Evolutionary conservation across 2,329 filamentous ascomycete species (phyloP).

Genomic region (Helotiales sp.): DNA sequence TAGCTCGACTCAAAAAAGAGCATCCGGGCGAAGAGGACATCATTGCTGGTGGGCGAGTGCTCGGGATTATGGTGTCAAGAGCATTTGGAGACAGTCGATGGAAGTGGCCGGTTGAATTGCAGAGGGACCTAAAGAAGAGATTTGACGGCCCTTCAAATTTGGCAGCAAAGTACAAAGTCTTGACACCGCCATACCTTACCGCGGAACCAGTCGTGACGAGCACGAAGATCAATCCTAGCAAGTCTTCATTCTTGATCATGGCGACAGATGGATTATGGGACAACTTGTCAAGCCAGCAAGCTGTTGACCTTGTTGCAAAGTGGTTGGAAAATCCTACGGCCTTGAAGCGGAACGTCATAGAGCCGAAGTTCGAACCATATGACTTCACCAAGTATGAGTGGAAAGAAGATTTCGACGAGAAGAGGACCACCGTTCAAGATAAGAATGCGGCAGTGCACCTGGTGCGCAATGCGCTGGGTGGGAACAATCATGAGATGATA

Average conservation of each 20-base stretch:
- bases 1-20: slow-evolving; percentile 56
- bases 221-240: slow-evolving; percentile 53
- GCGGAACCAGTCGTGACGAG: slow-evolving; percentile 69
- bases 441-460: slow-evolving; percentile 15
- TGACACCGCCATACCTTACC: slow-evolving; percentile 69
- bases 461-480: slow-evolving; percentile 16
- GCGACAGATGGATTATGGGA: slow-evolving; percentile 73
- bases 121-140: slow-evolving; percentile 5
- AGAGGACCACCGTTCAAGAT: slow-evolving; percentile 9
- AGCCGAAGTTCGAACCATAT: background rate
- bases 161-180: background rate
- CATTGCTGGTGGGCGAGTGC: slow-evolving; percentile 57
- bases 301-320: slow-evolving; percentile 56
- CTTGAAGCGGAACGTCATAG: background rate
- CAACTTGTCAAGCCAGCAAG: slow-evolving; percentile 59
- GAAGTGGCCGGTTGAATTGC: slow-evolving; percentile 62
- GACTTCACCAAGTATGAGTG: background rate
- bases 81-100: slow-evolving; percentile 72
- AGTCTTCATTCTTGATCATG: slow-evolving; percentile 61
- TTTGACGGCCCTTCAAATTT: background rate
- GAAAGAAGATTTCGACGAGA: background rate
- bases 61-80: slow-evolving; percentile 65
- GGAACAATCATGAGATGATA: slow-evolving; percentile 17
- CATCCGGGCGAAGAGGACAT: slow-evolving; percentile 68
- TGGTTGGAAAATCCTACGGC: slow-evolving; percentile 12